Percentiles rank a stretch among this genome's conserved stretches.
Conservation (phyloP, 106 monocot species). For the Apostasia ramifera region DNA sequence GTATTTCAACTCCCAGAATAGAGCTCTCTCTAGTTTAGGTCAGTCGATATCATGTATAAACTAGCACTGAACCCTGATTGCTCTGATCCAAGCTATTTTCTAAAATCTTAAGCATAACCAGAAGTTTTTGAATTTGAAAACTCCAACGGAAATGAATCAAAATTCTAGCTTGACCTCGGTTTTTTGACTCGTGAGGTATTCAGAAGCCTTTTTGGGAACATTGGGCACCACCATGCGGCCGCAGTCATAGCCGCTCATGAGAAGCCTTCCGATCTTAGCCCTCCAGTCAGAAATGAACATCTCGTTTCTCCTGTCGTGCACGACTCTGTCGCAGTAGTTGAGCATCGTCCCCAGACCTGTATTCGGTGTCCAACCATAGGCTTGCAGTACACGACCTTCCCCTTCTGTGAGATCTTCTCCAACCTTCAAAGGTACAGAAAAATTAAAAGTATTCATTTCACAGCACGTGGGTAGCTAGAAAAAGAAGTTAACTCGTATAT, state of each 20-base stretch:
- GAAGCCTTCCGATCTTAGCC: constrained; percentile 64
- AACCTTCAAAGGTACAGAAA: constrained; percentile 27
- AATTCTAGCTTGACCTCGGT: constrained; percentile 21
- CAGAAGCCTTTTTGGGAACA: constrained; percentile 37
- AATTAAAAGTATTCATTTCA: background rate
- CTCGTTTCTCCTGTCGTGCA: constrained; percentile 74
- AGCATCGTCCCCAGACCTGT: constrained; percentile 78
- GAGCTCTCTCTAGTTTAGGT: too few species aligned
- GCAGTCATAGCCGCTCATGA: constrained; percentile 58
- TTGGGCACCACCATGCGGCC: constrained; percentile 36
- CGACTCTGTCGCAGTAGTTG: constrained; percentile 79
- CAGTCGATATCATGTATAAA: too few species aligned
- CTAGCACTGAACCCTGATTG: too few species aligned
- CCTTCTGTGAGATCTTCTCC: constrained; percentile 76
- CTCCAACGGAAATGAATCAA: too few species aligned
- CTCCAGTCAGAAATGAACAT: constrained; percentile 55
- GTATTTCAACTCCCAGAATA: too few species aligned
- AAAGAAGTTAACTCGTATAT: too few species aligned
- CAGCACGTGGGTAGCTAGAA: too few species aligned
- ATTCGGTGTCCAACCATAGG: constrained; percentile 71
- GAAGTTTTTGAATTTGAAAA: too few species aligned
- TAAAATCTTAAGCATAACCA: too few species aligned
- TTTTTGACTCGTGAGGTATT: constrained; percentile 15
- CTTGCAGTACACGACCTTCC: constrained; percentile 69
- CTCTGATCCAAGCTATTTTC: too few species aligned